A percentile compares a stretch with the other conserved stretches of the same genome.
Evolutionary conservation across 2,329 filamentous ascomycete species (phyloP).

Genomic region (Pseudogymnoascus sp.): DNA sequence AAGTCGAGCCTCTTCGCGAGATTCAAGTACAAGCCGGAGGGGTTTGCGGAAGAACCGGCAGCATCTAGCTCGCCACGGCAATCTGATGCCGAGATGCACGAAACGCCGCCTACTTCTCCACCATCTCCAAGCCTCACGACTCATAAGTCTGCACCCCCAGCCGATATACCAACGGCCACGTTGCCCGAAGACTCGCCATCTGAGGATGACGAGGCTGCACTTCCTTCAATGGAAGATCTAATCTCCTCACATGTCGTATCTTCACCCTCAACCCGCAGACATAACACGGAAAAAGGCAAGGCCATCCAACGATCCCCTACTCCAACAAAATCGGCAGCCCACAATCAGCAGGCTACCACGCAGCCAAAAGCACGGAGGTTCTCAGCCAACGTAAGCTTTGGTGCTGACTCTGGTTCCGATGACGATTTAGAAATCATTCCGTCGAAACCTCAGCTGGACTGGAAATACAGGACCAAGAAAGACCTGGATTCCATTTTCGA

Average conservation of each 20-base stretch:
- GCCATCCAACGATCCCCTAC: constrained; percentile 25
- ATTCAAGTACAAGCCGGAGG: constrained; percentile 60
- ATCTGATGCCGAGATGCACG: constrained; percentile 45
- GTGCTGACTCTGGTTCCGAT: constrained; percentile 43
- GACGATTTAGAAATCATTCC: constrained; percentile 55
- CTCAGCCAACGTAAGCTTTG: constrained; percentile 29
- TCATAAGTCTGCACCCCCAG: constrained; percentile 13
- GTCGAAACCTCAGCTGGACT: not conserved
- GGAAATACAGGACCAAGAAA: constrained; percentile 30
- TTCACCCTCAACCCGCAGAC: constrained; percentile 22
- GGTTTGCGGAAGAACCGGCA: constrained; percentile 27
- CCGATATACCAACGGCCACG: not conserved
- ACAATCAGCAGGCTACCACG: constrained; percentile 26
- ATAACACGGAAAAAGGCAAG: constrained; percentile 55
- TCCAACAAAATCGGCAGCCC: constrained; percentile 13
- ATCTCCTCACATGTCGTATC: constrained; percentile 24
- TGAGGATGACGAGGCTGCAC: constrained; percentile 27
- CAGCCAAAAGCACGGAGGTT: constrained; percentile 34
- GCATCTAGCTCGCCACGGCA: constrained; percentile 47
- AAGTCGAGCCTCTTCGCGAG: constrained; percentile 73
- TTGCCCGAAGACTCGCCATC: not conserved
- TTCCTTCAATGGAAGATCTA: constrained; percentile 31
- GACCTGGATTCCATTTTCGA: constrained; percentile 60
- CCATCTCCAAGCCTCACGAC: constrained; percentile 29
- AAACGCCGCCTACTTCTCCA: constrained; percentile 67